Conservation (phyloP, 345 rosid species). For the Erysimum cheiranthoides region DNA sequence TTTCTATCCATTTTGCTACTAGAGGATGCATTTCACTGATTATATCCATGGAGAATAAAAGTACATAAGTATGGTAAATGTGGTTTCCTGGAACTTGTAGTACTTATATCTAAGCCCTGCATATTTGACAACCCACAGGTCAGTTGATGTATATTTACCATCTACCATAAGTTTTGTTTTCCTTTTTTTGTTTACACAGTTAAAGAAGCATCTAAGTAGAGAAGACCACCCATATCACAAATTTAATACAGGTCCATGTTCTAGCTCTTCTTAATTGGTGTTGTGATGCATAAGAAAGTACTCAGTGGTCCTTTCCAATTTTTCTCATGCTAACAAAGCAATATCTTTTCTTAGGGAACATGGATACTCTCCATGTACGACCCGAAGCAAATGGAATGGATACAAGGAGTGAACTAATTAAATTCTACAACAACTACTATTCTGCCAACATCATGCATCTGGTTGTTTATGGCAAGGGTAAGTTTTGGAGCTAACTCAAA, state of each 20-base stretch:
- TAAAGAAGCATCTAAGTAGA: slow-evolving; percentile 68
- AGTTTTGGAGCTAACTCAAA: slow-evolving; percentile 30
- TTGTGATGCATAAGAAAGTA: slow-evolving; percentile 1
- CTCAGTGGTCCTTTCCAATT: not conserved
- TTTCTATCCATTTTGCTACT: slow-evolving; percentile 4
- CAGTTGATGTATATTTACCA: not conserved
- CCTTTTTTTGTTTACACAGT: slow-evolving; percentile 51
- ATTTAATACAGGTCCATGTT: slow-evolving; percentile 73
- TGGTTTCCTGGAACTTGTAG: not conserved
- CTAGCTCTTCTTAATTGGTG: slow-evolving; percentile 9
- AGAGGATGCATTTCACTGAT: not conserved
- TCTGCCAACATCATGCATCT: slow-evolving; percentile 90
- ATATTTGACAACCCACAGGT: slow-evolving; percentile 1
- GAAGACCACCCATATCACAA: slow-evolving; percentile 82
- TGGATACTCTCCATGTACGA: slow-evolving; percentile 73
- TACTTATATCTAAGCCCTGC: not conserved
- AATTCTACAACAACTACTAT: slow-evolving; percentile 76
- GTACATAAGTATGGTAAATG: not conserved
- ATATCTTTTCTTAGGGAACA: slow-evolving; percentile 57
- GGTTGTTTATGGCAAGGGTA: slow-evolving; percentile 83
- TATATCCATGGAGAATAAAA: not conserved
- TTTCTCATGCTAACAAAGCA: slow-evolving; percentile 22
- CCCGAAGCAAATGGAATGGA: slow-evolving; percentile 82
- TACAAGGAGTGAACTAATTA: slow-evolving; percentile 72
- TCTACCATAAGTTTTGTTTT: not conserved